Evolutionary conservation across 2,329 filamentous ascomycete species (phyloP), one percentile per base, ranked within the genome.

Genomic region (Trichoderma atrobrunneum): DNA sequence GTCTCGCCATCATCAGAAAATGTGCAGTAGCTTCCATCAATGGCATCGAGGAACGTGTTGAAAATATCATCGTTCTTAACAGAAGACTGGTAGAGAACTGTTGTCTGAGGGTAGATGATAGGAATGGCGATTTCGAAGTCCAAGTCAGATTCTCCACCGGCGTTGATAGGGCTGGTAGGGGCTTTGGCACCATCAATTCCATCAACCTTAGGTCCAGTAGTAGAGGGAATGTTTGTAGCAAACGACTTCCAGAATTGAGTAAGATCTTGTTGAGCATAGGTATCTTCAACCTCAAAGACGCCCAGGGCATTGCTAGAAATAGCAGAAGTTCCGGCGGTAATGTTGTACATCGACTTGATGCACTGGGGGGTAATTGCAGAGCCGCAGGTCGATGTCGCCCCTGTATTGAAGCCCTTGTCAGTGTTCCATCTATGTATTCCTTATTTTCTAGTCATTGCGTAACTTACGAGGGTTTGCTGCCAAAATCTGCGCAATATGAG

Each of bases 361-460:
- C 89, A 91, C 56, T 84, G 83, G 0, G 88, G 87, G 0, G 87
- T 90, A 74, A 90, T 88, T 76, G 86, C 84, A 16, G 80, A 78
- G 74, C 87, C 85, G 76, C 89, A 91, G 30, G 69, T 57, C 5
- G 57, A 21, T 5, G 71, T 75, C 18, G 63, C 75, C 61, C 36
- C 43, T 21, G 21, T 8, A 18, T 28, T 48, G 11, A 2, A 26
- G 26, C 18, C 10, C 12, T 12, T 18, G 12, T 72, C 24, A 72
- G 63, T 39, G n/a, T 39, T 39, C 36, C 36, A 8, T 39, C 1
- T 32, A 14, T n/a, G 2, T 1, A 3, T 11, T 24, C 7, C 5
- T 3, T 14, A 57, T 11, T 10, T 12, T 48, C 11, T n/a, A 1
- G n/a, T 7, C 10, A 12, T 12, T 14, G 5, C 2, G 5, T 12